Evolutionary conservation across 2,329 filamentous ascomycete genomes (phyloP), one percentile per base, ranked within the genome.

Genomic region (Dryadomyces quercivorus): DNA sequence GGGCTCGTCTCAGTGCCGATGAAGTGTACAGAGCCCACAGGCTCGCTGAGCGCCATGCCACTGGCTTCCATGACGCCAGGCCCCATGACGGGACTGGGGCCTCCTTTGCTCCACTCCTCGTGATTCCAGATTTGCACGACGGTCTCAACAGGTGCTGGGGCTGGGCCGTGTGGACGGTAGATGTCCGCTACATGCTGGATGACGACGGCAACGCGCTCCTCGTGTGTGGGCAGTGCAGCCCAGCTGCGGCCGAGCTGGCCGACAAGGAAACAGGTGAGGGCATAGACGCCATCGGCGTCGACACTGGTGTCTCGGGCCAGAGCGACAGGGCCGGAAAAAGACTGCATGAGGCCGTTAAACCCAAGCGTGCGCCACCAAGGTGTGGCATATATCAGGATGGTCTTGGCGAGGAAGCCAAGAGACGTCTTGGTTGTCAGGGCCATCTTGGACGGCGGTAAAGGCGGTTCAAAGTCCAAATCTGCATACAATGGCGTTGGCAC

Each of bases 1-100:
- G 61, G 66, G 0, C 72, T 70, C 1, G 72, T 75, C 65, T 81
- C 78, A 0, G 77, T 79, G 0, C 78, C 77, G 2, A 71, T 75
- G 59, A 80, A 81, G 53, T 63, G 61, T 16, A 64, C 40, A 10
- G 73, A 67, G 5, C 70, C 65, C 50, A 64, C 63, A 0, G 64
- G 60, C 34, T 67, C 62, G n/a, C 69, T 61, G 10, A 75, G 57
- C 63, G 58, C 34, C 9, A 52, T 53, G 5, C 43, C 50, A 18
- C 59, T 43, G 2, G 57, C 48, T 12, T 38, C 18, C 52, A 59
- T 52, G 18, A 44, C 42, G 16, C 58, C 59, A 3, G 56, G 51
- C 1, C 50, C 34, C 34, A 52, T 26, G 21, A 51, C 55, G 13
- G 58, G 51, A 34, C 54, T 52, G 5, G 58, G 58, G 20, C 55